Evolutionary conservation across 139 green algal species (phyloP), one percentile per base, ranked within the genome.

Genomic region (Zygnema cylindricum): DNA sequence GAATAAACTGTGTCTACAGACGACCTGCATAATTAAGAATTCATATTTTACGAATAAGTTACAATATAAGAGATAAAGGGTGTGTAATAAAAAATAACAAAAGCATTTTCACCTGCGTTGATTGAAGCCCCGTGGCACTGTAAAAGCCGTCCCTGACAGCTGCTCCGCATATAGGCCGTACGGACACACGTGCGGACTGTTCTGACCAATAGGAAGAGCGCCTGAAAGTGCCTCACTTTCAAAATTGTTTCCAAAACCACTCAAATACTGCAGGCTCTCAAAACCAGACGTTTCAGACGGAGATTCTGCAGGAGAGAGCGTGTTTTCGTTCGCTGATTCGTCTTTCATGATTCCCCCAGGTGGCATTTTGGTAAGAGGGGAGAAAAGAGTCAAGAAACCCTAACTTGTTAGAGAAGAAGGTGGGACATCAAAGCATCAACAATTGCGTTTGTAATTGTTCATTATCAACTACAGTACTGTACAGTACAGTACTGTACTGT

Each of bases 161-260:
- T 99, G 97, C 93, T 98, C 96, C 0, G 96, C 94, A 77, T 99
- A 99, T 23, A 99, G 90, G 21, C 94, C 94, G 88, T 96, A 97
- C 0, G 97, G 95, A 57, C 95, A 96, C 0, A 94, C 85, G 91
- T 95, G 89, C 0, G 96, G 96, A 89, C 96, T 99, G 93, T 99
- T 99, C 81, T 97, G 95, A 0, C 87, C 91, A 1, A 84, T n/a
- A 22, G 96, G 96, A 3, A 98, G 92, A 0, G 96, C 94, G 0
- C 93, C 94, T 0, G 94, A 93, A n/a, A 98, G 83, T 0, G 96
- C 96, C 86, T 99, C 96, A 0, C 85, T 94, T 16, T 84, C 38
- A 41, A 98, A 96, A 39, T 98, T 93, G 55, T 98, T 98, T 39
- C 95, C 96, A 55, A 92, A 92, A 1, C 88, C 88, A 21, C 63